phyloP scores from a whole-genome alignment of 2,329 filamentous ascomycete genomes.

The Pseudocercospora fuligena region DNA sequence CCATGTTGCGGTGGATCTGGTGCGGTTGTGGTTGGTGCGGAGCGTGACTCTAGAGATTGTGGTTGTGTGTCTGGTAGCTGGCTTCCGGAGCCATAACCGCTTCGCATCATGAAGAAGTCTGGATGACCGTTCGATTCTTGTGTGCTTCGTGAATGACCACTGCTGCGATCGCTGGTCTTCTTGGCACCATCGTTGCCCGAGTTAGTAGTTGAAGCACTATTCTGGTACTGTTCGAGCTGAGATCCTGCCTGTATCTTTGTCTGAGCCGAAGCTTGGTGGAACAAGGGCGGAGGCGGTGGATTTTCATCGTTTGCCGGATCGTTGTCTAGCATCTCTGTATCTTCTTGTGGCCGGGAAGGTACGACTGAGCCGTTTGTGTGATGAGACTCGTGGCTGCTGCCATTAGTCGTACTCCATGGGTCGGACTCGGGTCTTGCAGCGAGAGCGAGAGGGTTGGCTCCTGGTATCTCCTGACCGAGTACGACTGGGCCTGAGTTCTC shows the following conservation, averaged over 20 bases:
- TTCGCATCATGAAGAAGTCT: slow-evolving; percentile 59
- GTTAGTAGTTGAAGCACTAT: slow-evolving; percentile 88
- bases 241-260: slow-evolving; percentile 64
- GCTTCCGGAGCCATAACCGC: slow-evolving; percentile 53
- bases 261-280: slow-evolving; percentile 68
- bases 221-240: slow-evolving; percentile 67
- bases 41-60: slow-evolving; percentile 45
- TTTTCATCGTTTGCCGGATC: slow-evolving; percentile 4
- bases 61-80: slow-evolving; percentile 67
- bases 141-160: slow-evolving; percentile 66
- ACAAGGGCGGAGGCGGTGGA: slow-evolving; percentile 56
- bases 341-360: slow-evolving; percentile 46
- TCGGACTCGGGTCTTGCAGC: slow-evolving; percentile 66
- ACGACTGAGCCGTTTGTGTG: slow-evolving; percentile 50
- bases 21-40: slow-evolving; percentile 35
- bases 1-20: slow-evolving; percentile 30
- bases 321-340: slow-evolving; percentile 51
- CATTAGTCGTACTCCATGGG: slow-evolving; percentile 53
- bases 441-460: slow-evolving; percentile 49
- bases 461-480: slow-evolving; percentile 69
- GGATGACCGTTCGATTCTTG: slow-evolving; percentile 73
- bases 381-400: slow-evolving; percentile 37
- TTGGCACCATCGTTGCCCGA: slow-evolving; percentile 86
- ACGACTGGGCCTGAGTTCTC: slow-evolving; percentile 53
- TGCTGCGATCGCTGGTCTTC: slow-evolving; percentile 67